Evolutionary conservation across 2,329 filamentous ascomycete genomes (phyloP), one percentile per base, ranked within the genome.

Genomic region (Pseudogymnoascus sp.): DNA sequence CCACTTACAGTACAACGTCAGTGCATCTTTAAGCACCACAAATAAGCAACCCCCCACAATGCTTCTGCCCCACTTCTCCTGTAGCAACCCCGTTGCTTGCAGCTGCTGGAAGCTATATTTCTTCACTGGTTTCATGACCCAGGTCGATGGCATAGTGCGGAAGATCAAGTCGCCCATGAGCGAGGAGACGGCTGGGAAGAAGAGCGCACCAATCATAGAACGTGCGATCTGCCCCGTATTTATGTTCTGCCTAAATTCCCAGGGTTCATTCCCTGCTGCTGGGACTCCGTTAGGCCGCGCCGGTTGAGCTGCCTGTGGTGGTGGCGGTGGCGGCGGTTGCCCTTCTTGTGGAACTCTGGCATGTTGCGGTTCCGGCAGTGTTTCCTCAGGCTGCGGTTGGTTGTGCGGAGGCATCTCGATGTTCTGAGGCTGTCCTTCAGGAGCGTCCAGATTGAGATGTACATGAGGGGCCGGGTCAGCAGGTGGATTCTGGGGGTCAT

Each of bases 41-140:
- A 92, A 96, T 18, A 95, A 74, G 70, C 90, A 94, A 0, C 94
- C 94, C 1, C 94, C 94, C 1, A 94, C 80, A 2, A 99, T 77
- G 68, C 89, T 96, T 60, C 94, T 80, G 0, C 91, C 94, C 90
- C 94, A 97, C 61, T 86, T 84, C 66, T 88, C 83, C 69, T 94
- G 89, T 30, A 99, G 72, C 23, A 97, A 76, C 0, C 88, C 86
- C 0, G 82, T 82, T 2, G 80, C 76, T 60, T 39, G 70, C 28
- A 70, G 68, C 55, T 74, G 71, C 59, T 71, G 63, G 30, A 57
- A 28, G 33, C 37, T 2, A 67, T 68, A 18, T 56, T 60, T 8
- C 56, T 37, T 9, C 1, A 70, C 64, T 15, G 76, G 72, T 7
- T 74, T 73, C 0, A 75, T 74, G 8, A 86, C 84, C 84, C 88